Base-by-base conservation (phyloP, 2,329 filamentous ascomycete species). In the Diaporthe citrichinensis region DNA sequence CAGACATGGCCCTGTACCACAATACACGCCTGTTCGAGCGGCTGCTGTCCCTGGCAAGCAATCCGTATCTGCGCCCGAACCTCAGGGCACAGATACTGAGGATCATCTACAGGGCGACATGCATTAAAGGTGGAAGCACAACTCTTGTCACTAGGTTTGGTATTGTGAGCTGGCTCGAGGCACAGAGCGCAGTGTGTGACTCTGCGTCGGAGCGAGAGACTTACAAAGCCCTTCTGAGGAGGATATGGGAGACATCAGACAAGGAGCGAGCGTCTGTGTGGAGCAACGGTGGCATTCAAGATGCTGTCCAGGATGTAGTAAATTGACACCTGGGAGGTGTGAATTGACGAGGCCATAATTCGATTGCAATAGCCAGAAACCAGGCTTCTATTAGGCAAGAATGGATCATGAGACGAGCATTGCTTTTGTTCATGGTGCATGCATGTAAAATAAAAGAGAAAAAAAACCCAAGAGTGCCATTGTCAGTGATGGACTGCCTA, bases 81-180 rank as follows among this genome's bases (percentile, higher is more conserved):
- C 85, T 93, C 23, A 91, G 91, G 75, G 91, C 90, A 72, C 91
- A 92, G 78, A 84, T 91, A 20, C 81, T 91, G 39, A 84, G 85
- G 81, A 88, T 97, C 31, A 78, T 97, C 23, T 93, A 92, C 80
- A 89, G 93, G 55, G 92, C 92, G 3, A 92, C 91, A 0, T 89
- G 88, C 61, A 90, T 96, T 44, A 89, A 92, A 41, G 92, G 90
- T 1, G 95, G 94, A 1, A 95, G 94, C 82, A 94, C 92, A 6
- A 96, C 94, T n/a, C 86, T 98, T 61, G 89, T 95, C 51, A 97
- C 95, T 1, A 88, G 95, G 74, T 92, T 93, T 58, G 94, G 94
- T 23, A 86, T 94, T 28, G 82, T 96, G 72, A 92, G 90, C 78
- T 98, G 95, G 95, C 87, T 96, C 12, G 89, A 93, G 75, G 89